Evolutionary conservation across 2,329 filamentous ascomycete species (phyloP), one percentile per base, ranked within the genome.

Genomic region (Beauveria sp.): DNA sequence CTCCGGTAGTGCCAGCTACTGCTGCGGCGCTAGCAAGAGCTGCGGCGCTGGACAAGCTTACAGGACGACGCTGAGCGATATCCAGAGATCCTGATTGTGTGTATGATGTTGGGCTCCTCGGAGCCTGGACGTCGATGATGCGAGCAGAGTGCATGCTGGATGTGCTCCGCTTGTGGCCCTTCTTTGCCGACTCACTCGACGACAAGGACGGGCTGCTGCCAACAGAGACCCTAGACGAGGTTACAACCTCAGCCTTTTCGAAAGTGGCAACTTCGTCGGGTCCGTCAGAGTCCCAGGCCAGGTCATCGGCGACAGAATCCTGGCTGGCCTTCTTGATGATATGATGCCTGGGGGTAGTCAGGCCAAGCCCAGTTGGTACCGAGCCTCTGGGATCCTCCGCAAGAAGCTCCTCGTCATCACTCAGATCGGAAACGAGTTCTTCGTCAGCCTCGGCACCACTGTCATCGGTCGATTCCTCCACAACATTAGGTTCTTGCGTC

Each of bases 221-320:
- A 28, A 84, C 77, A 3, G 83, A 85, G 9, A 85, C 75, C 41
- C 83, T 76, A 3, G 82, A 78, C 0, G 82, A 83, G 0, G 80
- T 85, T 59, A 85, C 64, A 34, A 85, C 82, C 66, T 84, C 76
- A 2, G 82, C 80, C 66, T 83, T 78, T 78, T 89, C 81, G 69
- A 83, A 75, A 18, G 58, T 61, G 70, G 76, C 67, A 24, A 65
- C 64, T 69, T 81, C 66, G 67, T 79, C 61, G 65, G 85, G 71
- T 66, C 83, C 72, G 63, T 80, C 67, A 28, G 53, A 63, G 26
- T 63, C 61, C 61, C 61, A 63, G 4, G 37, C 50, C 5, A 51
- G 16, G 8, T 55, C 55, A 34, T 59, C 57, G 2, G 41, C 50
- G 26, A 61, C 51, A 24, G 58, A 61, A 9, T 10, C 20, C 20